These are phyloP conservation scores for Fusarium illudens DNA, from an alignment of 2,329 filamentous ascomycete genomes.

Conservation along the genomic window DNA sequence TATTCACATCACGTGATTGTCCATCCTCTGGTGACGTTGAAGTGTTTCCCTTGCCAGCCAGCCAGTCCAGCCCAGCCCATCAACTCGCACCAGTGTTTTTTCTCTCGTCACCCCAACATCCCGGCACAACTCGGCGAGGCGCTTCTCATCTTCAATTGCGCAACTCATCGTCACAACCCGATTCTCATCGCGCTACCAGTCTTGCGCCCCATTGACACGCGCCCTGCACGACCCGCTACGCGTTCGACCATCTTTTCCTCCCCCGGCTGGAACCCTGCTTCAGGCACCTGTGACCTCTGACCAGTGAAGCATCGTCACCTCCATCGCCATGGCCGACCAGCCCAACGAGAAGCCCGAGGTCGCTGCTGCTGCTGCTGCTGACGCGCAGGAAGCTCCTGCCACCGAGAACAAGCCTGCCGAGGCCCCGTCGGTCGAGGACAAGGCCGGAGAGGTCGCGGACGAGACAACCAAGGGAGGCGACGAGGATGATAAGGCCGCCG, in stretches of 20 bases:
- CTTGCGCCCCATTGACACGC: conserved; percentile 45
- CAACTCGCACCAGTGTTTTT: conserved; percentile 47
- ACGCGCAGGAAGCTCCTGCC: conserved; percentile 44
- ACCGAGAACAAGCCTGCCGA: conserved; percentile 37
- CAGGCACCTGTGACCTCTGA: conserved; percentile 27
- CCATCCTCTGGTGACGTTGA: conserved; percentile 49
- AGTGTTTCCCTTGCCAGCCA: conserved; percentile 44
- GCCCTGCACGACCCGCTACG: conserved; percentile 43
- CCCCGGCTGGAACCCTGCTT: conserved; percentile 21
- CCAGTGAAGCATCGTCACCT: conserved; percentile 33
- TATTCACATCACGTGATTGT: conserved; percentile 46
- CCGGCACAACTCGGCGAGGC: conserved; percentile 46
- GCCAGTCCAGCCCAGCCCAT: too few relatives aligned
- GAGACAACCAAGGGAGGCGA: conserved; percentile 34
- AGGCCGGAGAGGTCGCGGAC: conserved; percentile 35
- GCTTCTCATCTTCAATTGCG: conserved; percentile 46
- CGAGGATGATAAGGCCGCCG: conserved; percentile 41
- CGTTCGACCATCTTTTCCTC: conserved; percentile 40
- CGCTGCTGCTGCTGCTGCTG: conserved; percentile 45
- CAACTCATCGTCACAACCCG: conserved; percentile 43
- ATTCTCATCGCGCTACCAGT: conserved; percentile 44
- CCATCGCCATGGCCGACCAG: conserved; percentile 51
- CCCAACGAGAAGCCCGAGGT: conserved; percentile 48
- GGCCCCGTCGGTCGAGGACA: conserved; percentile 33
- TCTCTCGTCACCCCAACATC: conserved; percentile 47